These are phyloP conservation scores for Penicillium silybi DNA, from an alignment of 495 filamentous ascomycete genomes.

Conservation along the genomic window DNA sequence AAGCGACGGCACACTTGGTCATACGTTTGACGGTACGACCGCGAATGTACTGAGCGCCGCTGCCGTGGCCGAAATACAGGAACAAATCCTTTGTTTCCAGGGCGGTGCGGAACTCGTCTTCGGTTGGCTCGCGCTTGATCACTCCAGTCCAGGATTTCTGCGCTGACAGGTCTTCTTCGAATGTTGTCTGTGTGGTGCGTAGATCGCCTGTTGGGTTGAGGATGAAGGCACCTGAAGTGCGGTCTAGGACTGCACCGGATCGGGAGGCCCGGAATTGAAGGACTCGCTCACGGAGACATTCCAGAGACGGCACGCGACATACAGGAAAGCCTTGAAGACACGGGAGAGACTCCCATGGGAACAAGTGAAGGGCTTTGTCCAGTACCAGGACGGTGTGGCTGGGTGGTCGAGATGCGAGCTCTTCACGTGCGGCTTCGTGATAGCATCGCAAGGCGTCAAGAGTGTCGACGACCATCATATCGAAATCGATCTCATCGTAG, in stretches of 20 bases:
- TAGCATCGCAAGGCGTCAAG: conserved; percentile 76
- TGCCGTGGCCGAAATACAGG: conserved; percentile 94
- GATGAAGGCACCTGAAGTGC: conserved; percentile 69
- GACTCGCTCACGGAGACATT: conserved; percentile 68
- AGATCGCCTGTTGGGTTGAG: conserved; percentile 86
- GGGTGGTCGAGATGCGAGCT: conserved; percentile 57
- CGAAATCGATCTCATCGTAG: conserved; percentile 96
- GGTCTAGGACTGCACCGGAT: conserved; percentile 27
- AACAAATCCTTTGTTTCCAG: conserved; percentile 63
- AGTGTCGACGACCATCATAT: conserved; percentile 80
- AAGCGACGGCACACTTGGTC: conserved; percentile 70
- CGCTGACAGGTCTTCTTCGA: conserved; percentile 56
- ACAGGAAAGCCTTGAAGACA: conserved; percentile 77
- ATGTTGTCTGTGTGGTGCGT: conserved; percentile 68
- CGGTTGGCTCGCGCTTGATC: conserved; percentile 62
- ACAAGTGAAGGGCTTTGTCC: conserved; percentile 81
- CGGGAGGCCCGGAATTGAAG: conserved; percentile 43
- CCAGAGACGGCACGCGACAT: conserved; percentile 78
- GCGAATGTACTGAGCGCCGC: conserved; percentile 90
- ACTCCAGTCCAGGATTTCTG: conserved; percentile 64
- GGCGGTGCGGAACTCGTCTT: conserved; percentile 65
- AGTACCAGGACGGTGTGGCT: conserved; percentile 88
- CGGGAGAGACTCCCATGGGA: conserved; percentile 94
- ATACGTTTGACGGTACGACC: conserved; percentile 73
- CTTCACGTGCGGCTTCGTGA: conserved; percentile 52